Evolutionary conservation across 768 basidiomycete genomes (phyloP).

Genomic region (Termitomyces sp.): DNA sequence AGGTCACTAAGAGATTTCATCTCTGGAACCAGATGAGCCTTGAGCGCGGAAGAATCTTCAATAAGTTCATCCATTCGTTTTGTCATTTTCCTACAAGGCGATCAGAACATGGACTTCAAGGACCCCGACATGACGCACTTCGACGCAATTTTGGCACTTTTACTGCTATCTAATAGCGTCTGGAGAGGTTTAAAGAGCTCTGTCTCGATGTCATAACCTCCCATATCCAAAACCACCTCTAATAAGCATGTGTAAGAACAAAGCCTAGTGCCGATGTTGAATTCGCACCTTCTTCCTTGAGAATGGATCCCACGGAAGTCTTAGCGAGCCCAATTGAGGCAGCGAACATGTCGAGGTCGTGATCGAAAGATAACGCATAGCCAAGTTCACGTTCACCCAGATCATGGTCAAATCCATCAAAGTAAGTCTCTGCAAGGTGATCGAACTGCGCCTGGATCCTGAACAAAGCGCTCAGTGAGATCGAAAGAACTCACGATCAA

Average conservation of each 20-base stretch:
- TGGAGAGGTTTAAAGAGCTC: conserved; percentile 82
- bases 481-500: conserved; percentile 6
- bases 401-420: conserved; percentile 79
- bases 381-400: conserved; percentile 88
- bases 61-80: conserved; percentile 81
- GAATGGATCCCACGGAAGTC: conserved; percentile 70
- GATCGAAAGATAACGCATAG: conserved; percentile 76
- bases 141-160: conserved; percentile 74
- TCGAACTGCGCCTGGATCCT: conserved; percentile 94
- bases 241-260: not conserved
- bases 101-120: not conserved
- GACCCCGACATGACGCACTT: conserved; percentile 43
- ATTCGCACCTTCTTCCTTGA: conserved; percentile 73
- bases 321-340: conserved; percentile 89
- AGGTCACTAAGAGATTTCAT: conserved; percentile 69
- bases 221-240: conserved; percentile 76
- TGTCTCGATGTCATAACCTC: conserved; percentile 68
- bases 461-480: not conserved
- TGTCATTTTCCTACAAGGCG: conserved; percentile 74
- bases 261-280: not conserved
- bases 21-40: conserved; percentile 64
- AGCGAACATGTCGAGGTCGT: conserved; percentile 91
- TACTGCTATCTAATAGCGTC: conserved; percentile 76
- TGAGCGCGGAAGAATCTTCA: conserved; percentile 67
- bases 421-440: conserved; percentile 86